A percentile compares a stretch with the other conserved stretches of the same genome.
Conservation (phyloP, 2,329 filamentous ascomycete species). For the Fusarium sublunatum region DNA sequence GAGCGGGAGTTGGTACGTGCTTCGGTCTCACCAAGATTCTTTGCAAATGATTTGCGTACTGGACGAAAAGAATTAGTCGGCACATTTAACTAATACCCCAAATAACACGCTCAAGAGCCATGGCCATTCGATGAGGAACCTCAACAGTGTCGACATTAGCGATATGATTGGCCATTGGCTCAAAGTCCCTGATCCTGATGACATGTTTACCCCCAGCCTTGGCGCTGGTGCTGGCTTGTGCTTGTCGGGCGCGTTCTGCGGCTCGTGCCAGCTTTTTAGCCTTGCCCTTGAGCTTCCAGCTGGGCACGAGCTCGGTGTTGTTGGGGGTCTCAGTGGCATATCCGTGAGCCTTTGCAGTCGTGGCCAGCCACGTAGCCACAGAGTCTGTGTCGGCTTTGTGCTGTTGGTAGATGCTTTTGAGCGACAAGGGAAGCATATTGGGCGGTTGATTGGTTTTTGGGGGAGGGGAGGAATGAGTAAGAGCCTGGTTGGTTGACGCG, state of each 20-base stretch:
- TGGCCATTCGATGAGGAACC: constrained; percentile 21
- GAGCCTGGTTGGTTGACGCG: too few species aligned
- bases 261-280: constrained; percentile 13
- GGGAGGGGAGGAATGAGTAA: too few species aligned
- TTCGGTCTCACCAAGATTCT: constrained; percentile 7
- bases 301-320: constrained; percentile 4
- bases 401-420: constrained; percentile 28
- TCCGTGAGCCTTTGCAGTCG: constrained; percentile 31
- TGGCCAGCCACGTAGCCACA: constrained; percentile 31
- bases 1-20: not conserved
- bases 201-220: not conserved
- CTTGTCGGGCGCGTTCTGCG: not conserved
- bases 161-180: constrained; percentile 32
- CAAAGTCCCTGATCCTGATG: constrained; percentile 33
- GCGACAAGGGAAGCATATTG: constrained; percentile 18
- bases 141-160: constrained; percentile 15
- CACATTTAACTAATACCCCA: not conserved
- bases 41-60: constrained; percentile 29
- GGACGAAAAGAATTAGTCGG: not conserved
- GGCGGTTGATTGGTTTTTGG: not conserved
- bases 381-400: constrained; percentile 40
- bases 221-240: not conserved
- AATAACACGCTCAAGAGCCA: constrained; percentile 34
- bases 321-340: constrained; percentile 1
- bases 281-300: constrained; percentile 20